phyloP scores from a whole-genome alignment of 208 protist genomes.

The Crithidia mellificae region DNA sequence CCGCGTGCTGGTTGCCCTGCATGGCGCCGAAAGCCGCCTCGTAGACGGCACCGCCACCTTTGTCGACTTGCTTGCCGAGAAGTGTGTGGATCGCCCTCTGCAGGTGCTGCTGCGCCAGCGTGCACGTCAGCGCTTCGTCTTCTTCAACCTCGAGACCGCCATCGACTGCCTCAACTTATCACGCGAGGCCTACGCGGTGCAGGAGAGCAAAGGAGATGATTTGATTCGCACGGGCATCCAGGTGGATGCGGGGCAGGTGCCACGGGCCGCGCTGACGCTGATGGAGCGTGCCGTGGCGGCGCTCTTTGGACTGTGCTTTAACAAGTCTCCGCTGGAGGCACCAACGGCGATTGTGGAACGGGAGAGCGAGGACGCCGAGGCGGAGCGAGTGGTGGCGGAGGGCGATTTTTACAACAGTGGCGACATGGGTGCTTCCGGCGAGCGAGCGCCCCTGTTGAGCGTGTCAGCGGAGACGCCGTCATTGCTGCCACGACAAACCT shows the following conservation, averaged over 20 bases:
- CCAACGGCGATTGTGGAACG: constrained; percentile 3
- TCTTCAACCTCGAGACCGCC: constrained; percentile 89
- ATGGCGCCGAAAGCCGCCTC: constrained; percentile 28
- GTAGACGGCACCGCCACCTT: constrained; percentile 39
- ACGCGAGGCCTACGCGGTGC: constrained; percentile 61
- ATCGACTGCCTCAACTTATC: constrained; percentile 90
- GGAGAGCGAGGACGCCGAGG: neutral
- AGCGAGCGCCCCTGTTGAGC: neutral
- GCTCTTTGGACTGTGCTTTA: constrained; percentile 28
- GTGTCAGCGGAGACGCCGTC: too few relatives aligned
- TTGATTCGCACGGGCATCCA: constrained; percentile 33
- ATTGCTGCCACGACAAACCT: too few relatives aligned
- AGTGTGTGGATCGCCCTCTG: constrained; percentile 30
- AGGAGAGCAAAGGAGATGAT: constrained; percentile 40
- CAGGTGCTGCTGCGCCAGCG: constrained; percentile 31
- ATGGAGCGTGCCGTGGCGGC: constrained; percentile 23
- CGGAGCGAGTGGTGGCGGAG: neutral
- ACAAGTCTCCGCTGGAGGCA: constrained; percentile 11
- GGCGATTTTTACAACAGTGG: neutral
- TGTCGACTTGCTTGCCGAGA: constrained; percentile 37
- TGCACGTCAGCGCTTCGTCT: constrained; percentile 47
- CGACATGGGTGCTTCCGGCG: neutral
- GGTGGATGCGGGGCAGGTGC: constrained; percentile 33
- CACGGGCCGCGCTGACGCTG: constrained; percentile 23
- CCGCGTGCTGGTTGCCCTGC: constrained; percentile 28